Conservation (phyloP, 2,329 filamentous ascomycete species). For the Fusarium goolgardi region DNA sequence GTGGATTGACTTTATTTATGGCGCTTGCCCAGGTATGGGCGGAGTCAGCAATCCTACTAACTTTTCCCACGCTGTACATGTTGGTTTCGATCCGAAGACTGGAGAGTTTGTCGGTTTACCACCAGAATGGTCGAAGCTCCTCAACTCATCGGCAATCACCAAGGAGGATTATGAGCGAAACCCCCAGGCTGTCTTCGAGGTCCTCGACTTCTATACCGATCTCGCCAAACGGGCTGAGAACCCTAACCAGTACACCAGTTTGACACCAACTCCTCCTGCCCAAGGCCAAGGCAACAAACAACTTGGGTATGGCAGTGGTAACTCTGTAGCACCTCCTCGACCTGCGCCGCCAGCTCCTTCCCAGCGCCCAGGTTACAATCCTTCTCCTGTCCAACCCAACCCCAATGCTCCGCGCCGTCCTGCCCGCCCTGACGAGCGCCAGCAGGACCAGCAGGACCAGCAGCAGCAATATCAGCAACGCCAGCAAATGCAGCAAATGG, state of each 20-base stretch:
- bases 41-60: slow-evolving; percentile 99
- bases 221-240: slow-evolving; percentile 81
- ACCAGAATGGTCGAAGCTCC: slow-evolving; percentile 94
- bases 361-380: slow-evolving; percentile 59
- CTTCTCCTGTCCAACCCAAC: slow-evolving; percentile 53
- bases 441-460: slow-evolving; percentile 52
- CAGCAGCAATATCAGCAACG: slow-evolving; percentile 68
- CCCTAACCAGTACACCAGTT: slow-evolving; percentile 73
- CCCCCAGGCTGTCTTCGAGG: slow-evolving; percentile 85
- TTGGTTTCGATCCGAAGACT: slow-evolving; percentile 95
- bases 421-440: slow-evolving; percentile 54
- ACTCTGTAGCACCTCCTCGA: slow-evolving; percentile 74
- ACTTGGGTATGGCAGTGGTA: slow-evolving; percentile 68
- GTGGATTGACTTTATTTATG: slow-evolving; percentile 99
- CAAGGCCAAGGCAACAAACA: slow-evolving; percentile 70
- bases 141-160: slow-evolving; percentile 96
- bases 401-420: slow-evolving; percentile 59
- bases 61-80: slow-evolving; percentile 96
- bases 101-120: slow-evolving; percentile 95
- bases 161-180: slow-evolving; percentile 99
- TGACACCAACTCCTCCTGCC: slow-evolving; percentile 74
- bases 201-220: slow-evolving; percentile 86
- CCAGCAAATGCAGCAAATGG: slow-evolving; percentile 68
- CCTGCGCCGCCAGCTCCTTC: slow-evolving; percentile 64
- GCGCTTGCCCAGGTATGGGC: slow-evolving; percentile 95